These are phyloP conservation scores for Phaffia australis DNA, from an alignment of 768 basidiomycete genomes.

Conservation along the genomic window DNA sequence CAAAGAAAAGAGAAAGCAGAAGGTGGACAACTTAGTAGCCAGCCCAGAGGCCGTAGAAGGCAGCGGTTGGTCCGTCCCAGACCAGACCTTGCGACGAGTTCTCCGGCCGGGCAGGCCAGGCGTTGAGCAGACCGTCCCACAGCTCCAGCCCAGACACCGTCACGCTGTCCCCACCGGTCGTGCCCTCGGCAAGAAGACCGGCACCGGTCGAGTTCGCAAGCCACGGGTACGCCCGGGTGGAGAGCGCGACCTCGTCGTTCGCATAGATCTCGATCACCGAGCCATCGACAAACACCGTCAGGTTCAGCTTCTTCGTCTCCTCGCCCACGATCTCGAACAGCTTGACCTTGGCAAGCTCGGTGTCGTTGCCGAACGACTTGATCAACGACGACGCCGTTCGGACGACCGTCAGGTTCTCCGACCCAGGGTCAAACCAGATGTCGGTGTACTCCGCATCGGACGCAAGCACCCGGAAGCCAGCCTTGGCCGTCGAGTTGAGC, in stretches of 20 bases:
- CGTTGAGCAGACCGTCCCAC: constrained; percentile 30
- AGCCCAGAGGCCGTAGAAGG: constrained; percentile 17
- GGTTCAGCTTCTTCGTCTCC: constrained; percentile 24
- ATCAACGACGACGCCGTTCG: constrained; percentile 24
- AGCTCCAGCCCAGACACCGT: constrained; percentile 25
- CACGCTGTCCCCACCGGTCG: constrained; percentile 9
- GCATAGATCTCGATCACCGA: constrained; percentile 30
- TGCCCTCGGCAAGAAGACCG: not conserved
- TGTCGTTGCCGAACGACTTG: constrained; percentile 22
- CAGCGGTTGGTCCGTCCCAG: constrained; percentile 24
- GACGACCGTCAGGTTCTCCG: constrained; percentile 26
- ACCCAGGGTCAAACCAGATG: constrained; percentile 26
- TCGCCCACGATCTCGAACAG: constrained; percentile 25
- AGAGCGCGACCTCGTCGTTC: constrained; percentile 29
- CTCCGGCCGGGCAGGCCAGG: constrained; percentile 27
- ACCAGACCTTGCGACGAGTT: constrained; percentile 27
- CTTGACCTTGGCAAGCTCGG: constrained; percentile 28
- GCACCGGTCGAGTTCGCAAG: not conserved
- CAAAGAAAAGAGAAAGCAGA: not conserved
- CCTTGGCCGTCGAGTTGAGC: constrained; percentile 17
- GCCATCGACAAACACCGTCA: constrained; percentile 30
- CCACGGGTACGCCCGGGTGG: constrained; percentile 25
- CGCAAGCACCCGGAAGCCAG: constrained; percentile 29
- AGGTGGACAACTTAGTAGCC: not conserved
- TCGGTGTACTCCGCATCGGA: constrained; percentile 31